Evolutionary conservation across 2,329 filamentous ascomycete species (phyloP).

Genomic region (Coniochaeta pulveracea): DNA sequence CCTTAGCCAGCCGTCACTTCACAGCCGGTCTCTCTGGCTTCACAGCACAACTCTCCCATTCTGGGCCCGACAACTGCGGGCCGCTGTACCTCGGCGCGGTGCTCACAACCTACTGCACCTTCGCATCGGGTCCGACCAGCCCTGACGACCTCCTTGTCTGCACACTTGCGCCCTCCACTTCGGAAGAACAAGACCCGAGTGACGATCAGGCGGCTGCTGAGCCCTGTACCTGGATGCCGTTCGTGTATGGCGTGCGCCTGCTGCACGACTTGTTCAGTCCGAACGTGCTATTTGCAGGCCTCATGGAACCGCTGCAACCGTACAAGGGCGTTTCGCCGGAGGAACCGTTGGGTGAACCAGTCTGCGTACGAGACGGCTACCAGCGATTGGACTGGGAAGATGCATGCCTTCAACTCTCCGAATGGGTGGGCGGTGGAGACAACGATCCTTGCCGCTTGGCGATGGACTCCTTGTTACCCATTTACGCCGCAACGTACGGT

Average conservation of each 20-base stretch:
- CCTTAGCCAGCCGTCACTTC: conserved; percentile 5
- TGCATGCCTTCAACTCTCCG: not conserved
- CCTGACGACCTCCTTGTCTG: not conserved
- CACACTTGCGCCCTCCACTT: no score
- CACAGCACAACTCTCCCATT: conserved; percentile 4
- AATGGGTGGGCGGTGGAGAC: not conserved
- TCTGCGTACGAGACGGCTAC: not conserved
- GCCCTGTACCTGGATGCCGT: not conserved
- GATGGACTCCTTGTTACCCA: not conserved
- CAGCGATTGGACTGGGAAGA: not conserved
- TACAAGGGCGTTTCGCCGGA: no score
- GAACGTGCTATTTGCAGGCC: not conserved
- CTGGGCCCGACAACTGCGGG: conserved; percentile 6
- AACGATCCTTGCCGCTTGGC: not conserved
- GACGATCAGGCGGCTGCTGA: not conserved
- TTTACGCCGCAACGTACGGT: not conserved
- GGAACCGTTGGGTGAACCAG: not conserved
- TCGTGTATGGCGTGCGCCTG: not conserved
- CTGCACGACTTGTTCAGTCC: not conserved
- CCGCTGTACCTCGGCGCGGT: not conserved
- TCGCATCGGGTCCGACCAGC: not conserved
- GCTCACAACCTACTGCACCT: not conserved
- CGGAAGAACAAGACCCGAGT: no score
- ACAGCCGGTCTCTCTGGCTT: conserved; percentile 6
- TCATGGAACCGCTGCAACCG: not conserved